A percentile compares a stretch with the other conserved stretches of the same genome.
These are phyloP conservation scores for Massarina eburnea DNA, from an alignment of 2,329 filamentous ascomycete genomes.

Conservation along the genomic window DNA sequence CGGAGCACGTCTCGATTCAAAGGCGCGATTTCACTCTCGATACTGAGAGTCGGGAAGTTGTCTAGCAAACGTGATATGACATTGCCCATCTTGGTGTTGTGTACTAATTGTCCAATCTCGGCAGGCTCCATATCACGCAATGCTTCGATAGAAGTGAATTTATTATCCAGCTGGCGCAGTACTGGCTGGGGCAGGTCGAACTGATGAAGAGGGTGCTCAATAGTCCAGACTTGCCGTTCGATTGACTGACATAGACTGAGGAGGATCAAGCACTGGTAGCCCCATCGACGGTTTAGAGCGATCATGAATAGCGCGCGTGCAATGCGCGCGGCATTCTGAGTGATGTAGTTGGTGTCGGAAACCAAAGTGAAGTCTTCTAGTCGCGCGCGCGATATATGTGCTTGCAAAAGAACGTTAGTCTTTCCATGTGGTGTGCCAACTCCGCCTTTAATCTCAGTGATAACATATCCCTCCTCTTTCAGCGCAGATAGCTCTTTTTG, in stretches of 20 bases:
- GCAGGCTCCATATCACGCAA: slow-evolving; percentile 90
- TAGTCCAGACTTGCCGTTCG: slow-evolving; percentile 93
- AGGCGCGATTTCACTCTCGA: slow-evolving; percentile 93
- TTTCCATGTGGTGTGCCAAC: slow-evolving; percentile 76
- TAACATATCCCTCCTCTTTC: slow-evolving; percentile 63
- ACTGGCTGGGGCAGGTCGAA: slow-evolving; percentile 88
- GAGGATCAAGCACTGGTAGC: slow-evolving; percentile 88
- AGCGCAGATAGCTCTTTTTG: slow-evolving; percentile 81
- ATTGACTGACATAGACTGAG: slow-evolving; percentile 95
- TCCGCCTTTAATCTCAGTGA: slow-evolving; percentile 75
- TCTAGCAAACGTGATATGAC: slow-evolving; percentile 79
- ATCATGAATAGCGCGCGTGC: slow-evolving; percentile 97
- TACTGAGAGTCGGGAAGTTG: slow-evolving; percentile 87
- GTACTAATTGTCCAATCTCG: slow-evolving; percentile 87
- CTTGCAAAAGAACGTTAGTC: slow-evolving; percentile 92
- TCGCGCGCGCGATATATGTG: slow-evolving; percentile 85
- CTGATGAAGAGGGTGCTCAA: slow-evolving; percentile 90
- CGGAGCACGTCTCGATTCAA: slow-evolving; percentile 91
- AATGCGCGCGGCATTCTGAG: slow-evolving; percentile 92
- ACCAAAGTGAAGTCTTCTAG: slow-evolving; percentile 91
- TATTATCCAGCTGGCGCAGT: slow-evolving; percentile 81
- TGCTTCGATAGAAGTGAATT: slow-evolving; percentile 75
- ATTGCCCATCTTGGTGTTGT: slow-evolving; percentile 84
- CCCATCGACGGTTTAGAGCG: slow-evolving; percentile 91
- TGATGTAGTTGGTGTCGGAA: slow-evolving; percentile 92